A percentile compares a stretch with the other conserved stretches of the same genome.
phyloP scores from a whole-genome alignment of 768 basidiomycete species.

The Kwoniella dendrophila region DNA sequence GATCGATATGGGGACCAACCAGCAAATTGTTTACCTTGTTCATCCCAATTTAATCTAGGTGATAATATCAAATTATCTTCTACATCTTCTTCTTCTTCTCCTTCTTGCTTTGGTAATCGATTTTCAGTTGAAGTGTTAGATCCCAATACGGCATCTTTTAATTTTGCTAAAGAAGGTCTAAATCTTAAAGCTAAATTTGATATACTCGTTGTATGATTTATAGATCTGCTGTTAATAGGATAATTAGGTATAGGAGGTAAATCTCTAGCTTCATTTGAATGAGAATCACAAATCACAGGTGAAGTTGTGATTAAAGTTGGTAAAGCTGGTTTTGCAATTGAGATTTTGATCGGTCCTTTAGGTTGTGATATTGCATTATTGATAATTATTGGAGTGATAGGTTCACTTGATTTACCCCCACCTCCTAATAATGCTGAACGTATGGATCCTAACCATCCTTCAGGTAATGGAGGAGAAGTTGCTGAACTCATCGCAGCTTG shows the following conservation, averaged over 20 bases:
- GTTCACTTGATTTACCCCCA: constrained; percentile 4
- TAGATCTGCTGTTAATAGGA: not conserved
- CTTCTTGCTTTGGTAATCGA: not conserved
- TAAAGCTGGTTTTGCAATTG: constrained; percentile 31
- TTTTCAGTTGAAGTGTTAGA: not conserved
- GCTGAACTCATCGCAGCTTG: constrained; percentile 2
- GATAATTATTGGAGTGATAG: not conserved
- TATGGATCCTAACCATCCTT: constrained; percentile 37
- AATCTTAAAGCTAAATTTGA: constrained; percentile 27
- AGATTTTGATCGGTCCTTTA: constrained; percentile 17
- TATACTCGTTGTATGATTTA: constrained; percentile 5
- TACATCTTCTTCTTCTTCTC: not conserved
- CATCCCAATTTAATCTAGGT: constrained; percentile 38
- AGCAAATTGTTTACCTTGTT: constrained; percentile 37
- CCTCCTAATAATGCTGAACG: constrained; percentile 19
- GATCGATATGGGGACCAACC: constrained; percentile 36
- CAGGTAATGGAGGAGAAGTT: constrained; percentile 10
- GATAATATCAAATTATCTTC: constrained; percentile 24
- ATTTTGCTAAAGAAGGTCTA: constrained; percentile 34
- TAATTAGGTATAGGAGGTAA: constrained; percentile 44
- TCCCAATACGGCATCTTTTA: constrained; percentile 26
- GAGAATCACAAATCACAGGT: constrained; percentile 51
- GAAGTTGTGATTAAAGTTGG: constrained; percentile 40
- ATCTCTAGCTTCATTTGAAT: constrained; percentile 45
- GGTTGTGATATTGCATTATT: constrained; percentile 5